Conservation (phyloP, 192 early-diverging fungal species). For the Dissophora globulifera region DNA sequence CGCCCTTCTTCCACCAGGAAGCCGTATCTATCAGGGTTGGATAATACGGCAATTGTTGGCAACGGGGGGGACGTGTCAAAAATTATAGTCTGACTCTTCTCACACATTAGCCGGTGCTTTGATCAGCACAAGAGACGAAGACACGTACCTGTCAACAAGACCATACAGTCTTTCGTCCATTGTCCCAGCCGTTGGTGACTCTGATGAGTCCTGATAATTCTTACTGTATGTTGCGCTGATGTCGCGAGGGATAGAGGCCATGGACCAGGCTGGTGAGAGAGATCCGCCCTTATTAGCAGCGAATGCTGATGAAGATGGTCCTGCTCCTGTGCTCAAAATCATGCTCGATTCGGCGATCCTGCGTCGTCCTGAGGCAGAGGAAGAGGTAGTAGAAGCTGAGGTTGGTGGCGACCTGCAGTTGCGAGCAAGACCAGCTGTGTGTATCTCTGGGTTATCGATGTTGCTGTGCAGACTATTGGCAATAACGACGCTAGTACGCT, state of each 20-base stretch:
- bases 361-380: conserved; percentile 23
- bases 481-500: not conserved
- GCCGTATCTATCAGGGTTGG: conserved; percentile 27
- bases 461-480: conserved; percentile 14
- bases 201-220: not conserved
- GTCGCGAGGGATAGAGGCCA: conserved; percentile 51
- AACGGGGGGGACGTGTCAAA: no score
- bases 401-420: conserved; percentile 31
- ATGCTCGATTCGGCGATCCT: conserved; percentile 48
- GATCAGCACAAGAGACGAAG: no score
- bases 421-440: conserved; percentile 27
- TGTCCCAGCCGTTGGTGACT: not conserved
- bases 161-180: conserved; percentile 42
- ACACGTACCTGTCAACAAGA: conserved; percentile 46
- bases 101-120: no score
- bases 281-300: conserved; percentile 12
- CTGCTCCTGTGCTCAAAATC: conserved; percentile 26
- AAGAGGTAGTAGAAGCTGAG: conserved; percentile 29
- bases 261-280: conserved; percentile 48
- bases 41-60: not conserved
- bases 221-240: conserved; percentile 35
- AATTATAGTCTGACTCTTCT: no score
- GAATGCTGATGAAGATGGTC: not conserved
- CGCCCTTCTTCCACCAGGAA: conserved; percentile 50
- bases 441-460: no score